Evolutionary conservation across 2,329 filamentous ascomycete species (phyloP).

Genomic region (Neofusicoccum ribis): DNA sequence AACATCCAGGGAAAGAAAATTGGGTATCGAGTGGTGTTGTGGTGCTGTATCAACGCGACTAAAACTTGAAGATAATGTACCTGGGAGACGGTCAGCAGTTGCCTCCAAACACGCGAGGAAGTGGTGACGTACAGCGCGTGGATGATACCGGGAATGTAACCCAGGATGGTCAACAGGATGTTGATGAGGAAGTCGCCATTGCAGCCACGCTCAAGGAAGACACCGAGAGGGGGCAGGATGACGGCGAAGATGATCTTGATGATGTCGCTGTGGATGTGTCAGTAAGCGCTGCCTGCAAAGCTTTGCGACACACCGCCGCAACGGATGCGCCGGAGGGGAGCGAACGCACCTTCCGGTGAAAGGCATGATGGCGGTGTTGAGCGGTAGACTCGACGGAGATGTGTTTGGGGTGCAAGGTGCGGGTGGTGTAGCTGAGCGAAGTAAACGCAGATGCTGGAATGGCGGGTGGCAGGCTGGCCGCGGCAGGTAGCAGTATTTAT

Average conservation of each 20-base stretch:
- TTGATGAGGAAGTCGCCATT: slow-evolving; percentile 87
- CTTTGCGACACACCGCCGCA: neutral
- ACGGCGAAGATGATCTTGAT: slow-evolving; percentile 86
- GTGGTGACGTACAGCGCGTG: slow-evolving; percentile 73
- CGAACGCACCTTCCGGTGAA: slow-evolving; percentile 58
- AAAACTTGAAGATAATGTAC: slow-evolving; percentile 90
- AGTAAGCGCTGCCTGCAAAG: slow-evolving; percentile 10
- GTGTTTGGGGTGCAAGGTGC: neutral
- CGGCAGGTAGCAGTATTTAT: slow-evolving; percentile 7
- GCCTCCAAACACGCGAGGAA: neutral
- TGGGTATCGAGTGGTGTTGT: slow-evolving; percentile 35
- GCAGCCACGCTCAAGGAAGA: slow-evolving; percentile 92
- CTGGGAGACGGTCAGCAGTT: slow-evolving; percentile 38
- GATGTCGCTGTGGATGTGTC: slow-evolving; percentile 58
- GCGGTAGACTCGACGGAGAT: neutral
- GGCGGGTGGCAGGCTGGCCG: neutral
- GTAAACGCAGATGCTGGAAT: neutral
- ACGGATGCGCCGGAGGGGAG: neutral
- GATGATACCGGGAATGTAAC: slow-evolving; percentile 76
- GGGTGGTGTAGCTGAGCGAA: neutral
- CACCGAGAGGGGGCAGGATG: slow-evolving; percentile 84
- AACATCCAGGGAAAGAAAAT: slow-evolving; percentile 22
- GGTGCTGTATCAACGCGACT: slow-evolving; percentile 36
- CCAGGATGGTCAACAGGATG: slow-evolving; percentile 70
- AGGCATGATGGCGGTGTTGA: slow-evolving; percentile 51